These are phyloP conservation scores for Aurifilum marmelostoma DNA, from an alignment of 2,329 filamentous ascomycete species.

Conservation along the genomic window DNA sequence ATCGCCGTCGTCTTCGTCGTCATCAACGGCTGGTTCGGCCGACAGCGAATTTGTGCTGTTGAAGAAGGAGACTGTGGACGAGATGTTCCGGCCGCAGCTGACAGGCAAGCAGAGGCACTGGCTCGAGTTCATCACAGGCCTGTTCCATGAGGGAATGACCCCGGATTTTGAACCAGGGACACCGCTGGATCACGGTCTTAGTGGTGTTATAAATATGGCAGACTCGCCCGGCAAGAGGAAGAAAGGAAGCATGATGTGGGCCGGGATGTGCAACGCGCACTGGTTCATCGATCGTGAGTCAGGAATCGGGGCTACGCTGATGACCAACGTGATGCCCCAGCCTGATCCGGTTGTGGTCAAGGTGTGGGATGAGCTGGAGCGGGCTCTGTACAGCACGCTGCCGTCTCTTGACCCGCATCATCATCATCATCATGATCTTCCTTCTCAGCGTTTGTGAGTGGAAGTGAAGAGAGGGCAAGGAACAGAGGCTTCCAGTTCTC, in stretches of 20 bases:
- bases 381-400: constrained; percentile 41
- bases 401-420: constrained; percentile 10
- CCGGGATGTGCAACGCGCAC: constrained; percentile 45
- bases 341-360: constrained; percentile 41
- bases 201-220: constrained; percentile 44
- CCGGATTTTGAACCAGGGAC: constrained; percentile 42
- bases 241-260: constrained; percentile 49
- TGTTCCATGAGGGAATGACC: constrained; percentile 36
- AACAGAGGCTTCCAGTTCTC: neutral
- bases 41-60: constrained; percentile 40
- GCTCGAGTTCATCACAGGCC: constrained; percentile 30
- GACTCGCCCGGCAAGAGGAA: constrained; percentile 45
- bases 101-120: constrained; percentile 36
- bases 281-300: constrained; percentile 42
- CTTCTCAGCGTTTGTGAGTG: neutral
- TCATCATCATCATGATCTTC: neutral
- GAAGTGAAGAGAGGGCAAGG: neutral
- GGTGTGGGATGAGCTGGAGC: constrained; percentile 46
- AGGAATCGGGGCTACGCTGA: constrained; percentile 45
- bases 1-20: neutral
- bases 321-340: constrained; percentile 45
- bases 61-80: constrained; percentile 34
- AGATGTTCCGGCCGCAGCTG: constrained; percentile 49
- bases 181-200: constrained; percentile 43
- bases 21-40: constrained; percentile 1